These are phyloP conservation scores for Lanmaoa rubissima DNA, from an alignment of 768 basidiomycete genomes.

Conservation along the genomic window DNA sequence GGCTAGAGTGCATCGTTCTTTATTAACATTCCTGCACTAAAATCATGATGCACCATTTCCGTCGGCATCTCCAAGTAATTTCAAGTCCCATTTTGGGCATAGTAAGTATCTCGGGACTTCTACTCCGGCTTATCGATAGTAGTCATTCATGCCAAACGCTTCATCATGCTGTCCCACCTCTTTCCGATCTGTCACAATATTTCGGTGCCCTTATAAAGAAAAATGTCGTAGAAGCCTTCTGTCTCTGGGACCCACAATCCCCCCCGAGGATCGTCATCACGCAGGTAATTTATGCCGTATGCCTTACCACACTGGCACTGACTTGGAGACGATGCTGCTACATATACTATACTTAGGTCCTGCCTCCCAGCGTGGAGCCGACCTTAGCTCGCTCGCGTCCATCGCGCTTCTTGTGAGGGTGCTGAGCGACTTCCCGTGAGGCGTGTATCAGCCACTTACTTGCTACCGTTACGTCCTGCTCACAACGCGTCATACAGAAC, in stretches of 20 bases:
- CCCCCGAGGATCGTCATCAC: constrained; percentile 29
- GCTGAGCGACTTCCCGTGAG: constrained; percentile 56
- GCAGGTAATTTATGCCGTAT: constrained; percentile 32
- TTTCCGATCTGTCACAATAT: constrained; percentile 23
- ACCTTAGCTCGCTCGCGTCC: constrained; percentile 58
- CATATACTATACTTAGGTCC: constrained; percentile 23
- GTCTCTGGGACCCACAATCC: constrained; percentile 34
- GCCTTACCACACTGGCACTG: constrained; percentile 5
- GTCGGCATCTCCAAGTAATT: constrained; percentile 22
- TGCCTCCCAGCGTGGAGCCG: constrained; percentile 44
- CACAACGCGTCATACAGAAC: constrained; percentile 19
- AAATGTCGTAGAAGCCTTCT: constrained; percentile 14
- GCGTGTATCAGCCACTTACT: constrained; percentile 27
- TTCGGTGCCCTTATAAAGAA: constrained; percentile 32
- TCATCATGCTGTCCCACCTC: constrained; percentile 18
- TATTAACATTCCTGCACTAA: constrained; percentile 15
- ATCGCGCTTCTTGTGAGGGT: constrained; percentile 73
- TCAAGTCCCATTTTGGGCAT: constrained; percentile 17
- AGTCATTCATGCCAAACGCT: constrained; percentile 7
- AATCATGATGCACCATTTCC: constrained; percentile 24
- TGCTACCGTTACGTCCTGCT: constrained; percentile 6
- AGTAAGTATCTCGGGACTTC: constrained; percentile 24
- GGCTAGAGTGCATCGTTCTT: constrained; percentile 10
- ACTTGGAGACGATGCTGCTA: constrained; percentile 8
- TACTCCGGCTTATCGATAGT: constrained; percentile 33